Evolutionary conservation across 2,329 filamentous ascomycete genomes (phyloP), one percentile per base, ranked within the genome.

Genomic region (Cladorrhinum sp.): DNA sequence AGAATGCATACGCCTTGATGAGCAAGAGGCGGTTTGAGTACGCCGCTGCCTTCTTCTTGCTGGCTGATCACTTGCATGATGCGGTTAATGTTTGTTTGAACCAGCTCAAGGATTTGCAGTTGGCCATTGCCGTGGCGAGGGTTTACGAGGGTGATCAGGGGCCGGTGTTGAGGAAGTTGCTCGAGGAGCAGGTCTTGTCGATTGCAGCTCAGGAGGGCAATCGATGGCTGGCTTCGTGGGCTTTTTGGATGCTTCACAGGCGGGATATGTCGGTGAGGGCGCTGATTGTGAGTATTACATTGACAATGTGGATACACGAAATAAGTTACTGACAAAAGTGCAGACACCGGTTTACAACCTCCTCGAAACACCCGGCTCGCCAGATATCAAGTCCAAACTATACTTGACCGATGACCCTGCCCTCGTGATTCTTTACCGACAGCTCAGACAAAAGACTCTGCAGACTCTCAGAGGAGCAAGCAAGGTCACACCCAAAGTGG

Each of bases 1-100:
- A 99, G 76, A 99, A 99, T 72, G 95, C 95, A 0, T 99, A 97
- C 75, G 93, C 95, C 2, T 76, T 99, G 58, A 87, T 99, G 71
- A 95, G 93, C 65, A 96, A 92, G 75, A 85, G 92, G 50, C 83
- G 95, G 54, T 97, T 97, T 72, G 85, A 91, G 75, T 99, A 99
- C 70, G 93, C 95, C 2, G 95, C 93, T 0, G 90, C 95, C 0
- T 99, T 98, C 76, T 99, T 99, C 78, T 80, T 99, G 5, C 81
- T 99, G 1, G 96, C 91, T 1, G 92, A 93, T 66, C 88, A 89
- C 69, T 79, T 96, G 0, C 85, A 88, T 58, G 92, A 96, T 72
- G 93, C 95, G 0, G 88, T 95, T 56, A 90, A 89, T 65, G 87
- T 99, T 18, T 91, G 96, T 65, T 79, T 93, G 13, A 92, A 91